phyloP scores from a whole-genome alignment of 768 basidiomycete species.

The Tubosaeta sp. region DNA sequence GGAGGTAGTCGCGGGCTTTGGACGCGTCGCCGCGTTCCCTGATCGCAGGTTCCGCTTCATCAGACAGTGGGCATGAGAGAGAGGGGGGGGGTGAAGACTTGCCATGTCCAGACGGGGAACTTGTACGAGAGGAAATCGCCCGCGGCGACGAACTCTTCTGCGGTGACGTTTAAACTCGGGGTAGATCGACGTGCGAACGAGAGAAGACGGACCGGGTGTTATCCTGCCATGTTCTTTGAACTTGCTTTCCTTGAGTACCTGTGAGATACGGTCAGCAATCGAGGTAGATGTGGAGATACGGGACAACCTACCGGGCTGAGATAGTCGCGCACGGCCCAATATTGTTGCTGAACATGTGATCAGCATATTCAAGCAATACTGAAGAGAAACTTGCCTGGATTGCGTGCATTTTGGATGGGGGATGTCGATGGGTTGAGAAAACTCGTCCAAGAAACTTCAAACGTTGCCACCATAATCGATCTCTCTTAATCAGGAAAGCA shows the following conservation, averaged over 20 bases:
- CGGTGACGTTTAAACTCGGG: slow-evolving; percentile 7
- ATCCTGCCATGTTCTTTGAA: slow-evolving; percentile 99
- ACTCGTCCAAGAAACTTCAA: slow-evolving; percentile 7
- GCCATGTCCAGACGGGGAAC: slow-evolving; percentile 98
- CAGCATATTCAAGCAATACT: not conserved
- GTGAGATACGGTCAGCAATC: slow-evolving; percentile 27
- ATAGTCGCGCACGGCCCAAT: slow-evolving; percentile 92
- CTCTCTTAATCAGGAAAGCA: slow-evolving; percentile 29
- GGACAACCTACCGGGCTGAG: slow-evolving; percentile 70
- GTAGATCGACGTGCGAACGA: not conserved
- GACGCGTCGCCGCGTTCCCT: slow-evolving; percentile 93
- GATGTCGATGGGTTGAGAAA: slow-evolving; percentile 2
- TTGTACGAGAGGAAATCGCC: slow-evolving; percentile 98
- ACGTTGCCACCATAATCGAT: slow-evolving; percentile 32
- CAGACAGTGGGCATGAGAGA: not conserved
- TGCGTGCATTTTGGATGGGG: slow-evolving; percentile 38
- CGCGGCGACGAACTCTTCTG: slow-evolving; percentile 97
- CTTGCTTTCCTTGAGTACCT: slow-evolving; percentile 97
- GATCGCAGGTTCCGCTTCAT: slow-evolving; percentile 5
- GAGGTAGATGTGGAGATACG: slow-evolving; percentile 11
- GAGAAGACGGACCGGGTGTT: slow-evolving; percentile 66
- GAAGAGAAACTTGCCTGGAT: slow-evolving; percentile 36
- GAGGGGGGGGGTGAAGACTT: slow-evolving; percentile 21
- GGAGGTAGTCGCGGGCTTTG: slow-evolving; percentile 89
- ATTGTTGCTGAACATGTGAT: slow-evolving; percentile 63